These are phyloP conservation scores for Annulohypoxylon maeteangense DNA, from an alignment of 495 filamentous ascomycete species.

Conservation along the genomic window DNA sequence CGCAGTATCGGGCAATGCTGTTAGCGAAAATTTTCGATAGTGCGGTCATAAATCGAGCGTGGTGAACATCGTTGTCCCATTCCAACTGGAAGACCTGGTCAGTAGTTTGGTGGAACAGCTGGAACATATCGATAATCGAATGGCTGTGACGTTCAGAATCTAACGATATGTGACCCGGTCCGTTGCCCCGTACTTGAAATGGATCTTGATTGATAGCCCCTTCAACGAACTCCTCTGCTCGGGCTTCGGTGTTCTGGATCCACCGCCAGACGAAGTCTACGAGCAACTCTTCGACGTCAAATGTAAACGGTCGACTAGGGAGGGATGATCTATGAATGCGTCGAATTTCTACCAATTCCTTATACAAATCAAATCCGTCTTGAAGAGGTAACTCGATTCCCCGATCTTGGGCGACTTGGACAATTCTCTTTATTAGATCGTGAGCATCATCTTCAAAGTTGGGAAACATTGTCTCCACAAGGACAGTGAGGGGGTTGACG, in stretches of 20 bases:
- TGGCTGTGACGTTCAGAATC: conserved; percentile 92
- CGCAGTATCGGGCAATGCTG: conserved; percentile 90
- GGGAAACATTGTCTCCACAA: conserved; percentile 86
- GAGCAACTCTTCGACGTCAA: conserved; percentile 84
- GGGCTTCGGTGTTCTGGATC: conserved; percentile 82
- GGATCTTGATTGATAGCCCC: conserved; percentile 88
- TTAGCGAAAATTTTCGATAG: conserved; percentile 85
- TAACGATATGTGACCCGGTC: conserved; percentile 67
- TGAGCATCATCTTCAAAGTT: conserved; percentile 88
- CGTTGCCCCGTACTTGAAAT: conserved; percentile 74
- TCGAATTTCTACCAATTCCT: conserved; percentile 83
- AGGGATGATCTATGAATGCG: conserved; percentile 78
- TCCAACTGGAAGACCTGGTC: conserved; percentile 86
- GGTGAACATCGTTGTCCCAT: conserved; percentile 93
- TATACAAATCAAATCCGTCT: conserved; percentile 95
- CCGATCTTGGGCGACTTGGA: conserved; percentile 72
- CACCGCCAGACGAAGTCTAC: conserved; percentile 96
- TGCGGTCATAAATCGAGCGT: conserved; percentile 98
- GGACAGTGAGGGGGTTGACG: conserved; percentile 81
- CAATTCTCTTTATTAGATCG: conserved; percentile 81
- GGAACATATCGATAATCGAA: conserved; percentile 93
- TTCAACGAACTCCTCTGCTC: conserved; percentile 86
- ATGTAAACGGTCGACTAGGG: conserved; percentile 75
- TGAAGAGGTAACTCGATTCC: conserved; percentile 83
- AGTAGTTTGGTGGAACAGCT: conserved; percentile 88